phyloP scores from a whole-genome alignment of 179 eudicot species.

The Amaranthus tricolor region DNA sequence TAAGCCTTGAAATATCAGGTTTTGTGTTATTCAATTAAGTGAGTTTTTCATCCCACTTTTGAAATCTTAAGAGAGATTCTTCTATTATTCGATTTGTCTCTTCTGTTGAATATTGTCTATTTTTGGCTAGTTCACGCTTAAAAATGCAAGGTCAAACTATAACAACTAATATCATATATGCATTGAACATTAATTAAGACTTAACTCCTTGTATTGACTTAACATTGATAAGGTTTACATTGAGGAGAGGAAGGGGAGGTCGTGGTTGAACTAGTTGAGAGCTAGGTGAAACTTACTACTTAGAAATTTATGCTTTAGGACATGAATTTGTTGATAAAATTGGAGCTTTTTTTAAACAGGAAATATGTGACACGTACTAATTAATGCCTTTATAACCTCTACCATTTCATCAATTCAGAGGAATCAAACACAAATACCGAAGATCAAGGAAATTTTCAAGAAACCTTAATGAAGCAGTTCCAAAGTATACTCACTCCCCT shows the following conservation, averaged over 20 bases:
- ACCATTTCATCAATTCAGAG: slow-evolving; percentile 36
- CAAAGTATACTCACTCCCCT: slow-evolving; percentile 56
- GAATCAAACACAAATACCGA: slow-evolving; percentile 55
- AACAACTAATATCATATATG: too few species aligned
- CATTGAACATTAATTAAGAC: too few species aligned
- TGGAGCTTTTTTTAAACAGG: background rate
- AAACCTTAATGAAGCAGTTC: slow-evolving; percentile 52
- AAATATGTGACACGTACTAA: background rate
- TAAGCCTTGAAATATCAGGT: too few species aligned
- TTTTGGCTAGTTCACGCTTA: too few species aligned
- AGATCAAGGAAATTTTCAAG: slow-evolving; percentile 54
- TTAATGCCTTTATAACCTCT: background rate
- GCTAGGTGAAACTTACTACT: background rate
- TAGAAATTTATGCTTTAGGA: background rate
- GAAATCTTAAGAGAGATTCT: too few species aligned
- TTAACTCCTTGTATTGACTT: too few species aligned
- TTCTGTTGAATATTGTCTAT: too few species aligned
- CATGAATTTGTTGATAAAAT: background rate
- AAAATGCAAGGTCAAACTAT: too few species aligned
- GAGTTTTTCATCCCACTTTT: too few species aligned
- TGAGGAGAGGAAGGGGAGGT: background rate
- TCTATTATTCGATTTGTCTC: too few species aligned
- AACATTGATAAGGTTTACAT: too few species aligned
- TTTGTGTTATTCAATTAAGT: too few species aligned
- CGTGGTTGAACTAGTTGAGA: background rate